phyloP scores from a whole-genome alignment of 768 basidiomycete species.

The Lanmaoa pseudosensibilis region DNA sequence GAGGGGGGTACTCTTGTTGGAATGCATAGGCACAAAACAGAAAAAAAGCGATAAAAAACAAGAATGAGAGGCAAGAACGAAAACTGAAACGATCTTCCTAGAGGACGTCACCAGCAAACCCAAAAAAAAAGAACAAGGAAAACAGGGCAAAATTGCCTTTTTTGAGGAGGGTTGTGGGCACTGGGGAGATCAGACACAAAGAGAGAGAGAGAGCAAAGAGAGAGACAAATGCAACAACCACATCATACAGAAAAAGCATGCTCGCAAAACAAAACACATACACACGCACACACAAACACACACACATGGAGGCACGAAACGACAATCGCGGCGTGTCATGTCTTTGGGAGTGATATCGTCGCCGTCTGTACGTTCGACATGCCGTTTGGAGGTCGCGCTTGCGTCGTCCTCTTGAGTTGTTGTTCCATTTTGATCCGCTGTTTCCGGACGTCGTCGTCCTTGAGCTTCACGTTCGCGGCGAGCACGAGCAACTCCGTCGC shows the following conservation, averaged over 20 bases:
- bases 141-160: background rate
- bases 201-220: too few relatives aligned
- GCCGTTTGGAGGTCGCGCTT: slow-evolving; percentile 35
- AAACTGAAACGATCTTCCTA: background rate
- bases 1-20: slow-evolving; percentile 15
- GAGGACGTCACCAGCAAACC: background rate
- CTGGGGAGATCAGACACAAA: background rate
- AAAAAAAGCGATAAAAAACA: slow-evolving; percentile 2
- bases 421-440: slow-evolving; percentile 74
- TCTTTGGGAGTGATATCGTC: slow-evolving; percentile 32
- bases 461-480: slow-evolving; percentile 64
- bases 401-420: slow-evolving; percentile 62
- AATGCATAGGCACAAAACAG: slow-evolving; percentile 2
- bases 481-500: slow-evolving; percentile 62
- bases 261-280: slow-evolving; percentile 3
- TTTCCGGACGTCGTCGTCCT: slow-evolving; percentile 77
- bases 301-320: background rate
- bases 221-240: background rate
- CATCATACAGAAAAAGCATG: slow-evolving; percentile 13
- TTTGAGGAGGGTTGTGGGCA: background rate
- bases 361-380: slow-evolving; percentile 25
- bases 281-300: background rate
- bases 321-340: slow-evolving; percentile 7
- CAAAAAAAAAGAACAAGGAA: background rate
- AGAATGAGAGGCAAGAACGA: background rate